A percentile compares a stretch with the other conserved stretches of the same genome.
Conservation (phyloP, 176 grass and related monocot species). For the Aegilops longissima region DNA sequence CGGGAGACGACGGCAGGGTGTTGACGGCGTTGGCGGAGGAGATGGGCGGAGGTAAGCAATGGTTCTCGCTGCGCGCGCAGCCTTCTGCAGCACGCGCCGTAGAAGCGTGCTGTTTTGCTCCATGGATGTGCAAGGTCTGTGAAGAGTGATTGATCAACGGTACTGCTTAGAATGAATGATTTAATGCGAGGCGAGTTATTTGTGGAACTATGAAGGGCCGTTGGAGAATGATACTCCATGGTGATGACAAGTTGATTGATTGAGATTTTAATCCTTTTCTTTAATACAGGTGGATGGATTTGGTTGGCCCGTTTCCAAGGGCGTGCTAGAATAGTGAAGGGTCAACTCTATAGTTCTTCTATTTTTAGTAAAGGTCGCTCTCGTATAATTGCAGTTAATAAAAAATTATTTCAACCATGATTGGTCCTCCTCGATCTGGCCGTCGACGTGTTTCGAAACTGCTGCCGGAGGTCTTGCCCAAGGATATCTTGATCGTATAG, state of each 20-base stretch:
- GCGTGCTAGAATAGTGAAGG: too few species aligned
- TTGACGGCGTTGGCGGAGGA: neutral
- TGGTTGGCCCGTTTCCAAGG: neutral
- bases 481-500: too few species aligned
- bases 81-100: slow-evolving; percentile 19
- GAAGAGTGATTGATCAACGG: neutral
- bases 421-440: too few species aligned
- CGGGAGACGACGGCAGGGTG: slow-evolving; percentile 2
- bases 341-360: neutral
- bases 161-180: neutral
- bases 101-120: neutral
- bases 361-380: neutral
- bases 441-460: too few species aligned
- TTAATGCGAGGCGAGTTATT: neutral
- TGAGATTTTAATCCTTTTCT: neutral
- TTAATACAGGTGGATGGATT: neutral
- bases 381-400: neutral
- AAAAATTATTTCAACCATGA: too few species aligned
- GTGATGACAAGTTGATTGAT: neutral
- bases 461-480: too few species aligned
- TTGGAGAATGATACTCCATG: neutral
- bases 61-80: slow-evolving; percentile 5
- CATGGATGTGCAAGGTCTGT: neutral
- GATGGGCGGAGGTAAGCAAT: neutral
- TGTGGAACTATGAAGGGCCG: neutral